These are phyloP conservation scores for Exophiala oligosperma DNA, from an alignment of 2,329 filamentous ascomycete genomes.

Conservation along the genomic window DNA sequence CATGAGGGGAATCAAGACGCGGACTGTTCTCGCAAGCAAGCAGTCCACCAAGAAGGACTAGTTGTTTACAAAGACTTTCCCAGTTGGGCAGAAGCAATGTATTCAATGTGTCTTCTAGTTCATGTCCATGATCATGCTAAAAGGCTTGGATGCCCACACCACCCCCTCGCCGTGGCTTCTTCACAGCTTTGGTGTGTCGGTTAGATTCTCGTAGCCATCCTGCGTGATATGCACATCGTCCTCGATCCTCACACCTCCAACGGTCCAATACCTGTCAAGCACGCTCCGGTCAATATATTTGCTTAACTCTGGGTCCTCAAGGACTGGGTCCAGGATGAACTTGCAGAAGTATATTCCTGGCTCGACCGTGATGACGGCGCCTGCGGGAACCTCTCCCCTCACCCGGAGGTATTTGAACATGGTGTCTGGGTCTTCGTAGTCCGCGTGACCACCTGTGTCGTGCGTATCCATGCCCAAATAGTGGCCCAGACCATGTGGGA, in stretches of 20 bases:
- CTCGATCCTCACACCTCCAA: constrained; percentile 91
- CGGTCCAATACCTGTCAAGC: constrained; percentile 77
- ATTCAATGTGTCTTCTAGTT: too few species aligned
- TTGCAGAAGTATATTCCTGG: constrained; percentile 92
- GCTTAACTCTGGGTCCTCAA: constrained; percentile 69
- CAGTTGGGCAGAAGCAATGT: too few species aligned
- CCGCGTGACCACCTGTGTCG: constrained; percentile 76
- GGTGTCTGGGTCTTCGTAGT: constrained; percentile 74
- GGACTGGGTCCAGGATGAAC: constrained; percentile 81
- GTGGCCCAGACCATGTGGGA: constrained; percentile 88
- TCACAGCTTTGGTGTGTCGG: constrained; percentile 70
- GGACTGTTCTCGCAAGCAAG: neutral
- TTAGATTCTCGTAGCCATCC: constrained; percentile 79
- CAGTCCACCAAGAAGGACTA: neutral
- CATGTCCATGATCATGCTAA: neutral
- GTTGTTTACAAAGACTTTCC: too few species aligned
- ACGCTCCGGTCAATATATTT: constrained; percentile 75
- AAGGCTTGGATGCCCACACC: neutral
- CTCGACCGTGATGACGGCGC: constrained; percentile 89
- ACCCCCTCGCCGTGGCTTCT: neutral
- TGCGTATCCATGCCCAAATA: constrained; percentile 93
- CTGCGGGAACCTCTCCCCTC: constrained; percentile 70
- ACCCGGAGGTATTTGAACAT: constrained; percentile 88
- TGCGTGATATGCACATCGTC: constrained; percentile 82
- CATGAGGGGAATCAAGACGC: neutral